Base-by-base conservation (phyloP, 2,329 filamentous ascomycete species). In the Fusarium oxysporum region DNA sequence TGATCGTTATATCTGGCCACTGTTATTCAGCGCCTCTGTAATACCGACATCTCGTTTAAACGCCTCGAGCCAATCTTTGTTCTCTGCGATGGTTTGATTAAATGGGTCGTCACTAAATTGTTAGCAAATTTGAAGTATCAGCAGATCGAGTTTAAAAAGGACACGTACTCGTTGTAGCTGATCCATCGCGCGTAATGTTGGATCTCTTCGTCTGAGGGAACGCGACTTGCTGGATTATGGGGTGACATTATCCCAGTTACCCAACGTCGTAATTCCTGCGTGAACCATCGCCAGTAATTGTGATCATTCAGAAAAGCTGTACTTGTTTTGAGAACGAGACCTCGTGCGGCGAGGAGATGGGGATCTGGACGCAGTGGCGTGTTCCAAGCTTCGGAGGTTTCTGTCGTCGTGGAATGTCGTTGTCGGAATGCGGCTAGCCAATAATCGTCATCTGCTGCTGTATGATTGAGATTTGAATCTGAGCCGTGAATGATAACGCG, bases 161-260 rank as follows among this genome's bases (percentile, higher is more conserved):
- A 2, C 1, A 67, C 76, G 50, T 68, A 78, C 76, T 77, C 75
- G 6, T 78, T 75, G 21, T 74, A 78, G n/a, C 70, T 71, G 5
- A 78, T 70, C 73, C 76, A 78, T 10, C 76, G 66, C 0, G 76
- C 76, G n/a, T 78, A 77, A 35, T 78, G 76, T 4, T 78, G 76
- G 12, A 78, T 77, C 45, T 78, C 76, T 30, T 75, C 68, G 11
- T 78, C 76, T 0, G 73, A 69, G 2, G 76, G 76, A 0, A 78
- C 56, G 6, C 77, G 65, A 25, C 67, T 71, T 0, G 72, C 70
- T 1, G 76, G 76, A 4, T 78, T 78, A 13, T 78, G 71, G 0
- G 76, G 70, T 0, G 76, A 78, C 66, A 78, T 76, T 16, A 77
- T 78, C 3, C 68, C 75, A 2, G 67, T 63, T 3, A 78, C 75